phyloP scores from a whole-genome alignment of 1,284 basidiomycete species.

The Ceraceosorus guamensis region DNA sequence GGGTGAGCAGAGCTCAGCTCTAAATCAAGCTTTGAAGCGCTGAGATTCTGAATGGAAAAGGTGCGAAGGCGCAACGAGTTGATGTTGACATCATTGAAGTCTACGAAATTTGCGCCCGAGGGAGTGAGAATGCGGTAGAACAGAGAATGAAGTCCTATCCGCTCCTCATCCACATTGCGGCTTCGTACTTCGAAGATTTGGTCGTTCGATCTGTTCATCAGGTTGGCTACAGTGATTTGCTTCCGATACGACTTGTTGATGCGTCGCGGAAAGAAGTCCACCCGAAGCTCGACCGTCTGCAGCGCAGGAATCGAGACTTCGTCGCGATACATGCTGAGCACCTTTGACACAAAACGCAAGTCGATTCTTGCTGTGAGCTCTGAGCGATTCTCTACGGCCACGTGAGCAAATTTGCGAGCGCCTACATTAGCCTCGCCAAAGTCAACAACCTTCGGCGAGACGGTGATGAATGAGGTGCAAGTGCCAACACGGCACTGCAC shows the following conservation, averaged over 20 bases:
- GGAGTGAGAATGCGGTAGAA: constrained; percentile 55
- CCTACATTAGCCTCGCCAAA: constrained; percentile 54
- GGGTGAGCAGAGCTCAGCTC: constrained; percentile 53
- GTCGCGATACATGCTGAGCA: constrained; percentile 53
- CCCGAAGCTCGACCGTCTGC: constrained; percentile 52
- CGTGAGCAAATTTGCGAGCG: constrained; percentile 49
- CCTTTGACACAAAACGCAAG: constrained; percentile 54
- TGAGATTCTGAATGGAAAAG: constrained; percentile 52
- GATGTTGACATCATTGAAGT: constrained; percentile 54
- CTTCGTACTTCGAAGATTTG: constrained; percentile 53
- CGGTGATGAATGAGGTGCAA: constrained; percentile 53
- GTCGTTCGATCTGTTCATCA: constrained; percentile 47
- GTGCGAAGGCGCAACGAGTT: constrained; percentile 52
- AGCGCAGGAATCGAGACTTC: constrained; percentile 52
- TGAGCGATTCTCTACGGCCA: constrained; percentile 51
- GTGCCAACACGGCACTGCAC: constrained; percentile 51
- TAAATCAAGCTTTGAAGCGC: constrained; percentile 48
- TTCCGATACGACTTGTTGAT: constrained; percentile 54
- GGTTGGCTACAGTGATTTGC: constrained; percentile 52
- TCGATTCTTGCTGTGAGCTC: constrained; percentile 52
- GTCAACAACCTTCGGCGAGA: constrained; percentile 50
- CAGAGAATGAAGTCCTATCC: constrained; percentile 54
- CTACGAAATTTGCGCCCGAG: constrained; percentile 53
- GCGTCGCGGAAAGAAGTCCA: constrained; percentile 54
- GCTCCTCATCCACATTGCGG: constrained; percentile 53